Evolutionary conservation across 148 eudicot species (phyloP), one percentile per base, ranked within the genome.

Genomic region (Rhododendron kiyosumense): DNA sequence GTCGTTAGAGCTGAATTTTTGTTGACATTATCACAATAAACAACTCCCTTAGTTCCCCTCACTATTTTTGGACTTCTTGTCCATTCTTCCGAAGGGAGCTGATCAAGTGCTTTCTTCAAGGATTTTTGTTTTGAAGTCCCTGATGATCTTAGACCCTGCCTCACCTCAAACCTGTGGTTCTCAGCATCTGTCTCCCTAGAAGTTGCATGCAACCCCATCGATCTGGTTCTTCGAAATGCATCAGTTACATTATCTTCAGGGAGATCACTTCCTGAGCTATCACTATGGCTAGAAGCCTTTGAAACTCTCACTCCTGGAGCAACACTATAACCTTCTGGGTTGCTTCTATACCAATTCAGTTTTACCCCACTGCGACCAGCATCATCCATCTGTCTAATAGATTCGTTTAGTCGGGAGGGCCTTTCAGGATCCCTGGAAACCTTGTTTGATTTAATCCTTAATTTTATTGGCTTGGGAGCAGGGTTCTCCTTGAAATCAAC

Each of bases 151-250:
- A 91, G 90, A 75, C 85, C 87, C 85, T 81, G 92, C 59, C 90
- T 85, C 78, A 85, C 84, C 84, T 87, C 93, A 67, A 84, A 86
- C 69, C 87, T 92, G 85, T 76, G 83, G 80, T 20, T 83, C 73
- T 73, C 87, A 85, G 81, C 82, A 82, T 85, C 87, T 41, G 87
- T 85, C 86, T 93, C 94, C 82, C 86, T 86, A 51, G 91, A 91
- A 88, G 92, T 89, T 83, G 93, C 89, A 86, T 92, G 93, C 84
- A 93, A 88, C 86, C 91, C 92, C 85, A 90, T 89, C 63, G 95
- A 93, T 91, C 98, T 93, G 78, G 93, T 87, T 88, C 98, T 91
- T 78, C 94, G 96, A 74, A 78, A 86, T n/a, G 92, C 89, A 89
- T 93, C 93, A 52, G 93, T 87, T 87, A 86, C 95, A 15, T 30